Conservation (phyloP, 768 basidiomycete genomes). For the Hydnomerulius pinastri region DNA sequence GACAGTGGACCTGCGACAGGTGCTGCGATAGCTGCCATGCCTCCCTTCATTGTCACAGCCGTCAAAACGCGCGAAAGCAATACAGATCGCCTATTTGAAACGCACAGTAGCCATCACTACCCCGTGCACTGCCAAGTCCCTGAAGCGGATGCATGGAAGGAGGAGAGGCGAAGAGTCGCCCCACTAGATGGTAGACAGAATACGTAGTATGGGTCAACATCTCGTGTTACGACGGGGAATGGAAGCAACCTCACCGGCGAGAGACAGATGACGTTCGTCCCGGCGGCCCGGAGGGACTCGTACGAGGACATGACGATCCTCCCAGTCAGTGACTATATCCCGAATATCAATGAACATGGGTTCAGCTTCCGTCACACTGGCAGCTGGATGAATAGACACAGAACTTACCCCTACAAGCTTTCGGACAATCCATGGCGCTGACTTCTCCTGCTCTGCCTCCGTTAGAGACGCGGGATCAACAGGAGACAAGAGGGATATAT, state of each 20-base stretch:
- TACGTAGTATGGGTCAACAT: not conserved
- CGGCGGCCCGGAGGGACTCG: conserved; percentile 60
- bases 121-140: conserved; percentile 62
- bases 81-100: conserved; percentile 10
- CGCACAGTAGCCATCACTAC: conserved; percentile 62
- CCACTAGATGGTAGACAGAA: conserved; percentile 43
- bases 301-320: conserved; percentile 66
- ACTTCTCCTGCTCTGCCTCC: conserved; percentile 50
- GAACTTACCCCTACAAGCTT: conserved; percentile 62
- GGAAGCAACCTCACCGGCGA: conserved; percentile 49
- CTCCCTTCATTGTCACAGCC: conserved; percentile 30
- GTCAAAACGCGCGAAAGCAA: conserved; percentile 3
- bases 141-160: conserved; percentile 64
- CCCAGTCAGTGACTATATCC: conserved; percentile 64
- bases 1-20: conserved; percentile 58
- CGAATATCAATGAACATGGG: not conserved
- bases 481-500: conserved; percentile 46
- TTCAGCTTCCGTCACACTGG: not conserved
- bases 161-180: conserved; percentile 64
- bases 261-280: conserved; percentile 59
- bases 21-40: conserved; percentile 45
- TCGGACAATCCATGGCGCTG: conserved; percentile 62
- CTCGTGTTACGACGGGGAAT: not conserved
- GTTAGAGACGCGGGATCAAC: conserved; percentile 47
- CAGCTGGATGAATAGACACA: not conserved